Conservation (phyloP, 176 grass and related monocot species). For the Themeda triandra region DNA sequence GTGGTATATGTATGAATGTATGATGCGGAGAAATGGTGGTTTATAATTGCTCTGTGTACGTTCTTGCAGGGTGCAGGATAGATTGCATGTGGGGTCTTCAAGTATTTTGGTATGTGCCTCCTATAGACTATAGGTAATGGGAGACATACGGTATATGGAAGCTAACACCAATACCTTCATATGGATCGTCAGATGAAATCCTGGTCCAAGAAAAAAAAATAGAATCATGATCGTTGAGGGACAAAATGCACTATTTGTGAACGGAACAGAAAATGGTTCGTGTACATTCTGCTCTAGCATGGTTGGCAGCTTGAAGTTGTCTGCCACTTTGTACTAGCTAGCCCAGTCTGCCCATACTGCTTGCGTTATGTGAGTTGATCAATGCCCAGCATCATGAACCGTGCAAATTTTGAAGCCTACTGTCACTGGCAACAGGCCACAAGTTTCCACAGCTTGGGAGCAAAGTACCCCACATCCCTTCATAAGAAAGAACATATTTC, state of each 20-base stretch:
- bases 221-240: too few species aligned
- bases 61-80: background rate
- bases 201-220: background rate
- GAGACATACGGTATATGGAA: constrained; percentile 30
- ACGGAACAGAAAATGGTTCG: too few species aligned
- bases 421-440: too few species aligned
- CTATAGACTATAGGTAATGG: background rate
- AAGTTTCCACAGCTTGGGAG: background rate
- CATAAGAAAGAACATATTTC: too few species aligned
- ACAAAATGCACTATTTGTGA: too few species aligned
- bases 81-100: background rate
- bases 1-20: background rate
- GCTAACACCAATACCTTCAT: background rate
- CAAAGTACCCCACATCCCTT: background rate
- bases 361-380: too few species aligned
- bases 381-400: too few species aligned
- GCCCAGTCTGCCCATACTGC: background rate
- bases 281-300: background rate
- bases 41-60: background rate
- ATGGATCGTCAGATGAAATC: background rate
- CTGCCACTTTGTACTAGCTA: background rate
- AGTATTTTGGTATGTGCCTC: background rate
- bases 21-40: background rate
- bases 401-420: too few species aligned
- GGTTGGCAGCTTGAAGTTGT: background rate